phyloP scores from a whole-genome alignment of 495 filamentous ascomycete species.

The Aspergillus bertholletiae region DNA sequence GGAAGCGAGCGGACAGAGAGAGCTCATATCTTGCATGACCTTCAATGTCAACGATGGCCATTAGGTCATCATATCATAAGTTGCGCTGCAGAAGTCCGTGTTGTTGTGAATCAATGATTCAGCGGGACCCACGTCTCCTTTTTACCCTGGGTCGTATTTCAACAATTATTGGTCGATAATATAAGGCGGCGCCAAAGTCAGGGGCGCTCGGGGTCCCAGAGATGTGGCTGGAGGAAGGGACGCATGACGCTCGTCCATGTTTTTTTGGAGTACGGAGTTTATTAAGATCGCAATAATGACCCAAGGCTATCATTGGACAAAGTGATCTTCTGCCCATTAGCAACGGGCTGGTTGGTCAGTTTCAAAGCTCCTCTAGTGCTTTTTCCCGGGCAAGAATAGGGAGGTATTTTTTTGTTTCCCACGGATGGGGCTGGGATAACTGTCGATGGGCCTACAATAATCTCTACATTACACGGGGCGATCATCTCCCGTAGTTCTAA shows the following conservation, averaged over 20 bases:
- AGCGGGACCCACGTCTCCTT: constrained; percentile 14
- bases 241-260: not conserved
- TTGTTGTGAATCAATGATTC: constrained; percentile 14
- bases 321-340: not conserved
- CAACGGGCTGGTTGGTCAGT: not conserved
- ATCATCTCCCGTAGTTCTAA: not conserved
- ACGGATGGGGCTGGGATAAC: not conserved
- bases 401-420: not conserved
- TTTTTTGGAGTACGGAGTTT: not conserved
- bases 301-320: constrained; percentile 1
- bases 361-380: not conserved
- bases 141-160: not conserved
- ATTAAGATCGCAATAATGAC: not conserved
- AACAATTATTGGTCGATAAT: not conserved
- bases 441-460: too few species aligned
- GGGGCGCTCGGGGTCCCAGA: constrained; percentile 8
- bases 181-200: constrained; percentile 4
- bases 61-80: not conserved
- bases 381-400: constrained; percentile 4
- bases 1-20: too few species aligned
- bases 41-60: not conserved
- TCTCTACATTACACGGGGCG: not conserved
- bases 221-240: not conserved
- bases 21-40: too few species aligned
- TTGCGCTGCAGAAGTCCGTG: constrained; percentile 22